A percentile compares a stretch with the other conserved stretches of the same genome.
Conservation (phyloP, 2,329 filamentous ascomycete genomes). For the Trichophaea hybrida region DNA sequence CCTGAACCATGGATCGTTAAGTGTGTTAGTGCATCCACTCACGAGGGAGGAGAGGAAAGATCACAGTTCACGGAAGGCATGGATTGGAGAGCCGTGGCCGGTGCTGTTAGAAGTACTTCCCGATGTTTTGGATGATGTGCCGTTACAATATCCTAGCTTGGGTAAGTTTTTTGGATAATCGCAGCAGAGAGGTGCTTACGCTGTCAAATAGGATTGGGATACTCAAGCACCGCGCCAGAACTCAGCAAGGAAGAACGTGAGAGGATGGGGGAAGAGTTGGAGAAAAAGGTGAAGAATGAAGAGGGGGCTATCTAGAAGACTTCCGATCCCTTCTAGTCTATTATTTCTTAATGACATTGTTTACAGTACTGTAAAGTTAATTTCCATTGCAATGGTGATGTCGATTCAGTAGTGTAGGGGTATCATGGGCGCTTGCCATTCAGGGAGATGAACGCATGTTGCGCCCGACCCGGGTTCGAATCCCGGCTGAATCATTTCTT, state of each 20-base stretch:
- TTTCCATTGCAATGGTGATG: too few relatives aligned
- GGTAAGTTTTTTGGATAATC: slow-evolving; percentile 11
- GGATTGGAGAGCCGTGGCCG: slow-evolving; percentile 31
- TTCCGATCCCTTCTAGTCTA: background rate
- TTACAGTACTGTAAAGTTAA: too few relatives aligned
- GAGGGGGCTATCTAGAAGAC: background rate
- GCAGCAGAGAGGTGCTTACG: background rate
- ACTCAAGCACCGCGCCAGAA: background rate
- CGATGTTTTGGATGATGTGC: slow-evolving; percentile 24
- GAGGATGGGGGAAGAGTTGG: background rate
- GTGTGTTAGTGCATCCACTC: slow-evolving; percentile 30
- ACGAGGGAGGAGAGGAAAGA: slow-evolving; percentile 29
- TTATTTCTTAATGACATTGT: too few relatives aligned
- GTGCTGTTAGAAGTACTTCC: slow-evolving; percentile 29
- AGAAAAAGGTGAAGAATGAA: background rate
- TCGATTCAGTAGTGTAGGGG: too few relatives aligned
- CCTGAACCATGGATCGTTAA: slow-evolving; percentile 29
- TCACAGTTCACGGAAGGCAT: slow-evolving; percentile 30
- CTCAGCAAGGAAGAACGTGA: background rate
- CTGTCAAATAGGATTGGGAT: background rate
- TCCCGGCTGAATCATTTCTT: slow-evolving; percentile 7
- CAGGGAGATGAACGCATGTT: background rate
- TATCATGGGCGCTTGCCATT: too few relatives aligned
- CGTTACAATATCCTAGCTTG: slow-evolving; percentile 30
- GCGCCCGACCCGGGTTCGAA: slow-evolving; percentile 9